Base-by-base conservation (phyloP, 345 rosid genomes). In the Turnera subulata region DNA sequence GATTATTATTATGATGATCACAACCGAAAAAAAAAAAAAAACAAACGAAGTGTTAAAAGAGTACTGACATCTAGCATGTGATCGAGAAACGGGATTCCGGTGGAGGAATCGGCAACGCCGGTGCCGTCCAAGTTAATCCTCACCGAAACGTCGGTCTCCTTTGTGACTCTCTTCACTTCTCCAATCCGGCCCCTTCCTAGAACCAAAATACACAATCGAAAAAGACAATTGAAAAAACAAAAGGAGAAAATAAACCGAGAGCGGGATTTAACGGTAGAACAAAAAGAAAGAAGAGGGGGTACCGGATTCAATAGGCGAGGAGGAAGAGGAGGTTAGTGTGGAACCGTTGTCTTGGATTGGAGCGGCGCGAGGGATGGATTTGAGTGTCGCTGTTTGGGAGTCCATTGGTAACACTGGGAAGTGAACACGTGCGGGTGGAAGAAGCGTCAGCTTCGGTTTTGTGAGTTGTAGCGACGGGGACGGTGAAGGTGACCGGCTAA, bases 31-130 rank as follows among this genome's bases (percentile, higher is more conserved):
- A 29, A 55, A 15, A 0, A 22, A 17, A 7, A 56, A 32, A 58
- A 14, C 11, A 21, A 49, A 37, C 46, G 37, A 32, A 6, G 15
- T 25, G 19, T 12, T 46, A 14, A 46, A n/a, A 33, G 19, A 44
- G 25, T 13, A 58, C 67, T 65, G 48, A 85, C 97, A 78, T 92
- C 94, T 47, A 92, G 63, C 94, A 92, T 92, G 76, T 87, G 96
- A 75, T 90, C 95, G 40, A 93, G 85, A 61, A 93, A 93, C 12
- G 95, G 92, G 46, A 89, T 85, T 22, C 90, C 80, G 22, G 96
- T 73, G 54, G 58, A 71, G 16, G 92, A 82, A 70, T 90, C 91
- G n/a, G 96, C 56, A 58, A 84, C 61, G 20, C 99, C 97, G 18
- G 79, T 76, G 14, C 97, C 99, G 46, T 94, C 99, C 74, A 94